Base-by-base conservation (phyloP, 208 protist genomes). In the Leishmania aethiopica region DNA sequence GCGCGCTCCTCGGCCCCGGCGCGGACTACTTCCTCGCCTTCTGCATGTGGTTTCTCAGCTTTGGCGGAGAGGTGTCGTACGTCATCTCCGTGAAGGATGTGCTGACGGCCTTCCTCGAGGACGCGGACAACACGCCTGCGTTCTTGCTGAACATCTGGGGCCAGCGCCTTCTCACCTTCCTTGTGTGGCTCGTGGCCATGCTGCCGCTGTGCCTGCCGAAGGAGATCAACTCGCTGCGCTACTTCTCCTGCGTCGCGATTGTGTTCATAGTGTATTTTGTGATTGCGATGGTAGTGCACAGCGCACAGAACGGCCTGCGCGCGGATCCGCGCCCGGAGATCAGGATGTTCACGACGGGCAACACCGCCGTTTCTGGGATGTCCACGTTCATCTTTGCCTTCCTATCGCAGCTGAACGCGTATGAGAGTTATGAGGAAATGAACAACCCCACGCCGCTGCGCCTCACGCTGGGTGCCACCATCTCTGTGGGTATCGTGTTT, bases 221-320 rank as follows among this genome's bases (percentile, higher is more conserved):
- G 84, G 88, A 93, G 78, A 94, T 98, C 82, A 95, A 96, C 84
- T 94, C 93, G 28, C 87, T 98, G 57, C 91, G 95, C 32, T 85
- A 93, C 77, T 75, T 93, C 62, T 96, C 93, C 22, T 81, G 83
- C 37, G 32, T 96, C 10, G 93, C 85, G 17, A 82, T 96, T 6
- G 8, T 87, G 10, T 88, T 94, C 59, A 92, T 97, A 57, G 64
- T 94, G n/a, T 92, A 89, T 82, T 96, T 98, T 73, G 92, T 95
- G 37, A 83, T 95, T 42, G 83, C 76, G 62, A 91, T 94, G 78
- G 72, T 97, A 32, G 70, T 93, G 37, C 87, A 96, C 90, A 85
- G 84, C 37, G 76, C 77, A 0, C 73, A 82, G 77, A 84, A 93
- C 83, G 86, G 87, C 0, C 60, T 90, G 10, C 82, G 83, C 2